phyloP scores from a whole-genome alignment of 345 rosid species.

The Salix arbutifolia region DNA sequence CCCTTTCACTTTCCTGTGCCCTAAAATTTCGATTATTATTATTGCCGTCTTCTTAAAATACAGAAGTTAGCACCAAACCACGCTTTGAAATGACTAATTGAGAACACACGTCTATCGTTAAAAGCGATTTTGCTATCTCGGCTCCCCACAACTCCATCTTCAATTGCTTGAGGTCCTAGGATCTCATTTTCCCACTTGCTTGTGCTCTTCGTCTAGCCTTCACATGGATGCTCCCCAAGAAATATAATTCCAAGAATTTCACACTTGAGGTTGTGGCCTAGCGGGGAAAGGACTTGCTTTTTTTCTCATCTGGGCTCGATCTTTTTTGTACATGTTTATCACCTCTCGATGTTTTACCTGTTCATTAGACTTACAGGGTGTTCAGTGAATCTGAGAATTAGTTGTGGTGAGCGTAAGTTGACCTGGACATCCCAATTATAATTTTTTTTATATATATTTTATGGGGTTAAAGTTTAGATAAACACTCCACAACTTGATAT shows the following conservation, averaged over 20 bases:
- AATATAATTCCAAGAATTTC: neutral
- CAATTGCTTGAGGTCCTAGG: neutral
- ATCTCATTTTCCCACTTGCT: neutral
- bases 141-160: neutral
- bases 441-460: too few species aligned
- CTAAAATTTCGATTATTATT: neutral
- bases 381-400: fast-evolving
- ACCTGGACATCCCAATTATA: too few species aligned
- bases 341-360: fast-evolving
- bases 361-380: fast-evolving
- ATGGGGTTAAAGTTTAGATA: too few species aligned
- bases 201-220: neutral
- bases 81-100: slow-evolving; percentile 1
- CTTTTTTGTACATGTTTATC: too few species aligned
- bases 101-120: neutral
- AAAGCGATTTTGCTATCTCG: neutral
- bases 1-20: slow-evolving; percentile 26
- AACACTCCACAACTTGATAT: too few species aligned
- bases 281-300: too few species aligned
- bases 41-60: neutral
- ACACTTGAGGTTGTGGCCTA: neutral
- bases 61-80: slow-evolving; percentile 1
- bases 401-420: too few species aligned
- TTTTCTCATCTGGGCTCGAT: too few species aligned
- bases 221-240: neutral